Evolutionary conservation across 805 yeast genomes (phyloP).

Genomic region (Kurtzmaniella fragi): DNA sequence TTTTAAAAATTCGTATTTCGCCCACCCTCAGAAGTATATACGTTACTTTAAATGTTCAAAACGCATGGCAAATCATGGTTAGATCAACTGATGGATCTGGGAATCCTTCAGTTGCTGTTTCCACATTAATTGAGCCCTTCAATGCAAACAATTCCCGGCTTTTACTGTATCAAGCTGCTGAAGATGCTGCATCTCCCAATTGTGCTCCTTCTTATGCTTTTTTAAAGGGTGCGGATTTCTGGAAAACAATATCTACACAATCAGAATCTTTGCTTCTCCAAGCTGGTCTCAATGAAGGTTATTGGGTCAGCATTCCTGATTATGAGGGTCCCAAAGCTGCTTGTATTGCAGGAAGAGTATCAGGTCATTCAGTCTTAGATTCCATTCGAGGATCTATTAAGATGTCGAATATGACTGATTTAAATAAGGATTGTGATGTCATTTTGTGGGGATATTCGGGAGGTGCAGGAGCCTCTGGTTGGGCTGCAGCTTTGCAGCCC

Average conservation of each 20-base stretch:
- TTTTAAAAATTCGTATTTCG: constrained; percentile 16
- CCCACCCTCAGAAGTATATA: constrained; percentile 15
- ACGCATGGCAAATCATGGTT: constrained; percentile 18
- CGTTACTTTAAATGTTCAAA: constrained; percentile 12
- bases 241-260: constrained; percentile 7
- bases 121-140: constrained; percentile 17
- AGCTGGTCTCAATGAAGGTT: constrained; percentile 11
- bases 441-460: constrained; percentile 22
- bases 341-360: constrained; percentile 11
- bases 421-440: constrained; percentile 7
- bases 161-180: constrained; percentile 16
- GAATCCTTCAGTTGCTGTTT: constrained; percentile 12
- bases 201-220: constrained; percentile 18
- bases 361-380: constrained; percentile 11
- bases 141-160: constrained; percentile 16
- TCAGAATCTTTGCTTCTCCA: constrained; percentile 10
- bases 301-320: constrained; percentile 12
- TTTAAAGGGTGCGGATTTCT: constrained; percentile 7
- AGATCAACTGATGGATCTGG: constrained; percentile 16
- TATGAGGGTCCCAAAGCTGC: constrained; percentile 13
- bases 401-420: constrained; percentile 12
- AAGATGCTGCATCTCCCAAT: constrained; percentile 13
- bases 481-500: constrained; percentile 21
- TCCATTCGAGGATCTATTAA: constrained; percentile 11
- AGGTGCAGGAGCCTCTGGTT: constrained; percentile 18